Evolutionary conservation across 208 protist genomes (phyloP), one percentile per base, ranked within the genome.

Genomic region (Leishmania tarentolae): DNA sequence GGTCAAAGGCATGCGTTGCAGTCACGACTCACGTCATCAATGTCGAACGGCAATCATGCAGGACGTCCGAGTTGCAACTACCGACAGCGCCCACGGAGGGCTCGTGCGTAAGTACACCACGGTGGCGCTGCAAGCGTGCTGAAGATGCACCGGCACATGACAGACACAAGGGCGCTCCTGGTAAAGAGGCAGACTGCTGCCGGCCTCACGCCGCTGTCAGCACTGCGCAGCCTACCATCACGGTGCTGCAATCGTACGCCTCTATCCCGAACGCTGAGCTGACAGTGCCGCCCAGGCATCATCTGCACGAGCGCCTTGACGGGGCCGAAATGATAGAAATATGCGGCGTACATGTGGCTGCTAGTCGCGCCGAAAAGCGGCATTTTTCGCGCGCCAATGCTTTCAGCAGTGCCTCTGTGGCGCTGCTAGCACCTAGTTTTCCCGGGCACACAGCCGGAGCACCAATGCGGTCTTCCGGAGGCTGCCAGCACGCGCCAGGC

Each of bases 291-390:
- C 8, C 46, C 61, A 19, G 87, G 79, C 61, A 95, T 91, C 24
- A 93, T 87, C 86, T 97, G 94, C n/a, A 97, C 89, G 15, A 94
- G 85, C 21, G 94, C 95, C 84, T 95, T 97, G 35, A 96, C 80
- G 11, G 94, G 89, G 79, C 96, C 93, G 5, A 94, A 89, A 8
- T 92, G 93, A 78, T 93, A 97, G 52, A 96, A 79, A 24, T 91
- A 75, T 13, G 89, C 87, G 90, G 90, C 92, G 77, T 92, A 94
- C 11, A 86, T 84, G 8, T 91, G 85, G 2, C 91, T 92, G 46
- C 84, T 89, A 47, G 74, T 79, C 0, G 89, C 91, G 15, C 95
- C 94, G 9, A 91, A 88, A 65, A 95, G 81, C 79, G 91, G 89
- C 24, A 81, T 61, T 66, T 88, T 75, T 40, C 68, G 80, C n/a